Conservation (phyloP, 805 yeast species). For the Hanseniaspora occidentalis region DNA sequence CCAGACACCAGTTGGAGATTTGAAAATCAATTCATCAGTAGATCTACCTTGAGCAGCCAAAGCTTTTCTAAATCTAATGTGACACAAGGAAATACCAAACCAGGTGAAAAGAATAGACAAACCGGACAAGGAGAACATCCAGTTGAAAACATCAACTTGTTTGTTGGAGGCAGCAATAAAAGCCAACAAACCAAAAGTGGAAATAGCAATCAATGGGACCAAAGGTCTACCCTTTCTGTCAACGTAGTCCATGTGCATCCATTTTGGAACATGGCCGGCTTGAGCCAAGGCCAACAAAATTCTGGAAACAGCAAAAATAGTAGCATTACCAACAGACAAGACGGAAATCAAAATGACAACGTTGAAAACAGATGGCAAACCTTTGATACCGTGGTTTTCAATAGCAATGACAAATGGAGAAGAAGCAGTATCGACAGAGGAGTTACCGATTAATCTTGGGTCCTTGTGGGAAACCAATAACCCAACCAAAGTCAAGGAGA, state of each 20-base stretch:
- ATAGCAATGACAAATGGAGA: slow-evolving; percentile 75
- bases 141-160: slow-evolving; percentile 44
- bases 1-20: slow-evolving; percentile 51
- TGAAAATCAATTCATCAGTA: slow-evolving; percentile 53
- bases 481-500: slow-evolving; percentile 33
- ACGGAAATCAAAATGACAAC: slow-evolving; percentile 57
- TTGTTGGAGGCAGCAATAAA: slow-evolving; percentile 43
- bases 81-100: slow-evolving; percentile 47
- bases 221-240: slow-evolving; percentile 61
- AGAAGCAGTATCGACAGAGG: slow-evolving; percentile 49
- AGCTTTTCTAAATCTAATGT: slow-evolving; percentile 54
- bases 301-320: slow-evolving; percentile 60
- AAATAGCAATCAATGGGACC: slow-evolving; percentile 38
- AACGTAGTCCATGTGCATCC: slow-evolving; percentile 41
- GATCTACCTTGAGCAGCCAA: slow-evolving; percentile 52
- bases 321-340: slow-evolving; percentile 59
- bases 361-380: slow-evolving; percentile 53
- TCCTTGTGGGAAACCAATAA: slow-evolving; percentile 35
- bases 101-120: slow-evolving; percentile 51
- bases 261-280: slow-evolving; percentile 46
- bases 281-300: slow-evolving; percentile 50
- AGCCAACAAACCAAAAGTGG: slow-evolving; percentile 43
- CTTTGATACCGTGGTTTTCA: slow-evolving; percentile 47
- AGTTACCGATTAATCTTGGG: slow-evolving; percentile 32
- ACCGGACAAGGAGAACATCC: slow-evolving; percentile 55